Percentiles rank a stretch among this genome's conserved stretches.
Evolutionary conservation across 192 early-diverging fungal genomes (phyloP).

Genomic region (Dissophora ornata): DNA sequence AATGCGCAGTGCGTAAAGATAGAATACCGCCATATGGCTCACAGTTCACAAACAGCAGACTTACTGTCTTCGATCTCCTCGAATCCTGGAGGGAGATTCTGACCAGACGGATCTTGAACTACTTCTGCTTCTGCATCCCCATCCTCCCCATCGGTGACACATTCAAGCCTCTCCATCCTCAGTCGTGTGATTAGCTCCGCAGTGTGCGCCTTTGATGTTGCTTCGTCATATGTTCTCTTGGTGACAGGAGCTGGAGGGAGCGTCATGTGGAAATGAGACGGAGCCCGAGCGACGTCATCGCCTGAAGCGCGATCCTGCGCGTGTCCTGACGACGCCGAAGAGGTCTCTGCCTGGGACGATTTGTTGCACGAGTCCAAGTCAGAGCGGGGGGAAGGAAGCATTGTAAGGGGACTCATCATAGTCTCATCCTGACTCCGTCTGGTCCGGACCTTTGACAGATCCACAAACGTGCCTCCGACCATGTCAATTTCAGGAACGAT

Average conservation of each 20-base stretch:
- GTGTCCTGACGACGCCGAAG: not conserved
- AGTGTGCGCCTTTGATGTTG: slow-evolving; percentile 42
- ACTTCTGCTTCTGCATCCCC: slow-evolving; percentile 10
- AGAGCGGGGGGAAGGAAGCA: slow-evolving; percentile 43
- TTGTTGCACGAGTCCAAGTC: slow-evolving; percentile 22
- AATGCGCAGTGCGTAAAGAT: too few relatives aligned
- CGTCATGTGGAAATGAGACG: slow-evolving; percentile 29
- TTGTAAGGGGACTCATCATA: slow-evolving; percentile 39
- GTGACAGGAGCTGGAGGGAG: slow-evolving; percentile 22
- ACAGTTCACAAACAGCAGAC: slow-evolving; percentile 16
- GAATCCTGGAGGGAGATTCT: slow-evolving; percentile 39
- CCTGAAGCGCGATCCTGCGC: not conserved
- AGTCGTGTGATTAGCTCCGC: slow-evolving; percentile 48
- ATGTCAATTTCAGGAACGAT: slow-evolving; percentile 69
- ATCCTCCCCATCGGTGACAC: slow-evolving; percentile 30
- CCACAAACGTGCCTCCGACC: slow-evolving; percentile 58
- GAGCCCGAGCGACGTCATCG: slow-evolving; percentile 6
- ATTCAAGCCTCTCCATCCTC: slow-evolving; percentile 17
- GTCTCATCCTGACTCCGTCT: slow-evolving; percentile 23
- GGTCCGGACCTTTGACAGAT: slow-evolving; percentile 18
- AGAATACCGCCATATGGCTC: too few relatives aligned
- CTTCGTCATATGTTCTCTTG: slow-evolving; percentile 48
- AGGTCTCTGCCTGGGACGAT: not conserved
- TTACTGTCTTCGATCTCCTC: slow-evolving; percentile 54
- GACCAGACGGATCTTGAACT: slow-evolving; percentile 14